Conservation (phyloP, 2,329 filamentous ascomycete genomes). For the Colletotrichum theobromicola region DNA sequence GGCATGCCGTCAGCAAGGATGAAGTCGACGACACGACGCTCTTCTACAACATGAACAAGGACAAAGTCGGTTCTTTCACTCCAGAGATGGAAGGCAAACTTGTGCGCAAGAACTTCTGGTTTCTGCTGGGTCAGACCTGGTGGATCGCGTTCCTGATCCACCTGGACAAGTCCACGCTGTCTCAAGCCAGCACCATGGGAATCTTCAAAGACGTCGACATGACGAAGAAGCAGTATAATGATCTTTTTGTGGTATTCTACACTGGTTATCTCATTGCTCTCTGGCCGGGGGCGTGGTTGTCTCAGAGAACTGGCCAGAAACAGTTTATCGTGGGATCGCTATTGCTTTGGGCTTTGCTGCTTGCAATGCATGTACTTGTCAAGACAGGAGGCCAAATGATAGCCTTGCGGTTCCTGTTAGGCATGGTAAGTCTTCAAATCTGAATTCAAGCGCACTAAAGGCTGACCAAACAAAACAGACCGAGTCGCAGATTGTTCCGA, state of each 20-base stretch:
- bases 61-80: constrained; percentile 12
- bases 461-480: constrained; percentile 18
- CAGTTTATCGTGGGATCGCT: constrained; percentile 26
- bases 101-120: constrained; percentile 28
- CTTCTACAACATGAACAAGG: constrained; percentile 27
- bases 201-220: constrained; percentile 29
- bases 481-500: constrained; percentile 30
- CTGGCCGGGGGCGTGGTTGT: constrained; percentile 26
- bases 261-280: constrained; percentile 27
- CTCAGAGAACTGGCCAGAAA: constrained; percentile 28
- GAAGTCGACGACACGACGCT: constrained; percentile 28
- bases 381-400: constrained; percentile 27
- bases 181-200: constrained; percentile 28
- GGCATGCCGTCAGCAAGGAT: constrained; percentile 11
- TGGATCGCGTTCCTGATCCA: constrained; percentile 25
- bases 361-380: constrained; percentile 27
- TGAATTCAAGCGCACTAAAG: background rate
- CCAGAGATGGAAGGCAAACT: constrained; percentile 6
- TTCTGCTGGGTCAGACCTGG: constrained; percentile 24
- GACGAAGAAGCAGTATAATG: constrained; percentile 26
- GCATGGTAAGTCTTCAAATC: constrained; percentile 19
- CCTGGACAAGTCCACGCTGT: constrained; percentile 28
- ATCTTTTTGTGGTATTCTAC: constrained; percentile 27
- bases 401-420: constrained; percentile 26
- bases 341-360: constrained; percentile 26